Conservation (phyloP, 169 alveolate species). For the Cryptosporidium sp. region DNA sequence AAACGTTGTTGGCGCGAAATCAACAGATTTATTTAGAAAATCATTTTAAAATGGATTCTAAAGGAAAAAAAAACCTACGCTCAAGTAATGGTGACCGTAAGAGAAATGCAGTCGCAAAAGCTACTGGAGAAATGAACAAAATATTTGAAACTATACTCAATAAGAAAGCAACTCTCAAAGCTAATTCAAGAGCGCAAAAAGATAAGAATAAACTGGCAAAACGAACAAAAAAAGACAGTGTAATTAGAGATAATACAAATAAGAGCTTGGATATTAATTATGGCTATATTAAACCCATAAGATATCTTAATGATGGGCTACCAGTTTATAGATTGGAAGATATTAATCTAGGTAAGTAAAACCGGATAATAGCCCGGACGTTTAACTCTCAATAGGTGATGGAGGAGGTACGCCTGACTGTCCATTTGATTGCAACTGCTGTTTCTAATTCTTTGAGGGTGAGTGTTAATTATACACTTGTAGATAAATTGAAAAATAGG, state of each 20-base stretch:
- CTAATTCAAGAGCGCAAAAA: not conserved
- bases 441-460: conserved; percentile 4
- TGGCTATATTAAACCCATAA: conserved; percentile 17
- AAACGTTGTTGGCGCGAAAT: not conserved
- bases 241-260: not conserved
- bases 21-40: too few species aligned
- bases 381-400: conserved; percentile 17
- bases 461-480: not conserved
- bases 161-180: not conserved
- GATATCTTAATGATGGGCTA: conserved; percentile 53
- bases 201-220: not conserved
- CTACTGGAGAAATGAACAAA: not conserved
- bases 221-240: not conserved
- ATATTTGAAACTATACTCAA: conserved; percentile 1
- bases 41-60: not conserved
- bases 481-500: not conserved
- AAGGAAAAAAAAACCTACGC: not conserved
- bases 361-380: not conserved
- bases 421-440: conserved; percentile 63
- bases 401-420: conserved; percentile 72
- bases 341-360: conserved; percentile 56
- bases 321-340: conserved; percentile 72
- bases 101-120: not conserved
- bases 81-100: not conserved
- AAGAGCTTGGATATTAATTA: not conserved